These are phyloP conservation scores for Physaria fendleri DNA, from an alignment of 345 rosid species.

Conservation along the genomic window DNA sequence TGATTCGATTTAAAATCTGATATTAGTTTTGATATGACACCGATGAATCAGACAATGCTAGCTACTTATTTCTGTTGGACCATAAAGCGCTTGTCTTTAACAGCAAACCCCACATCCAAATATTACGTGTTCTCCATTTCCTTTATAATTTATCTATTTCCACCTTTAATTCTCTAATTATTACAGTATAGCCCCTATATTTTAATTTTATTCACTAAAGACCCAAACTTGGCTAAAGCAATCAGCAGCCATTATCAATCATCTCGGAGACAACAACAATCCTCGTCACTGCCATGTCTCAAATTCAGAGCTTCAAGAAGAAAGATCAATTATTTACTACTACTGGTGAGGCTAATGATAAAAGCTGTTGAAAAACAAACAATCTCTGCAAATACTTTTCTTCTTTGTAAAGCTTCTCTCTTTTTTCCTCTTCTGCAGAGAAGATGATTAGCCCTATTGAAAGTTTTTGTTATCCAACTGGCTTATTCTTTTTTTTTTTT, in stretches of 20 bases:
- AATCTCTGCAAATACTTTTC: constrained; percentile 25
- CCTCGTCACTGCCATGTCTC: constrained; percentile 22
- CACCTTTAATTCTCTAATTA: not conserved
- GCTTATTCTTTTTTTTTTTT: not conserved
- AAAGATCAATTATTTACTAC: constrained; percentile 16
- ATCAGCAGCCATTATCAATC: not conserved
- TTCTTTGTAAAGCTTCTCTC: constrained; percentile 25
- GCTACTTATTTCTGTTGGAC: constrained; percentile 16
- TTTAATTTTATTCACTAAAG: not conserved
- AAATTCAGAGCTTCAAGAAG: constrained; percentile 30
- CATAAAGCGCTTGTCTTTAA: constrained; percentile 11
- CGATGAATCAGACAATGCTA: constrained; percentile 16
- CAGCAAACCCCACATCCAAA: constrained; percentile 1
- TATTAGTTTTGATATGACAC: not conserved
- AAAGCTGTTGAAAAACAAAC: constrained; percentile 26
- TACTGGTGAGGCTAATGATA: constrained; percentile 21
- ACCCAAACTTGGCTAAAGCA: not conserved
- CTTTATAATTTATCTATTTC: not conserved
- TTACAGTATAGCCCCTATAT: constrained; percentile 8
- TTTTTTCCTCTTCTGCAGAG: not conserved
- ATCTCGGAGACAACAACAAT: not conserved
- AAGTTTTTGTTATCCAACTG: constrained; percentile 18
- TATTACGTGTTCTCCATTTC: constrained; percentile 28
- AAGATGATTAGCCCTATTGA: constrained; percentile 22
- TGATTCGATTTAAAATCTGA: not conserved